phyloP scores from a whole-genome alignment of 2,329 filamentous ascomycete species.

The Pseudogymnoascus sp. region DNA sequence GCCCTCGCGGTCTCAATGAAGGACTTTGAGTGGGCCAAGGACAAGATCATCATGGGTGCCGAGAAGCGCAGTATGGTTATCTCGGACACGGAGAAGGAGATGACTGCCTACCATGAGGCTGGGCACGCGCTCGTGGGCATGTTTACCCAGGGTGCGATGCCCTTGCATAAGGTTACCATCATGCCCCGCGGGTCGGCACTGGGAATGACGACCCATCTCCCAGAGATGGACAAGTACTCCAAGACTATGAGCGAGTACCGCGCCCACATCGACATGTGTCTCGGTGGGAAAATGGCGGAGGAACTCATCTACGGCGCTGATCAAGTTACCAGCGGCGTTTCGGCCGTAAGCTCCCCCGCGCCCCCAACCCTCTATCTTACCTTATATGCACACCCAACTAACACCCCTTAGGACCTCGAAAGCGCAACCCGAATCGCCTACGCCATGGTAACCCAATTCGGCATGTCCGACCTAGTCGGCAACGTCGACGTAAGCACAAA shows the following conservation, averaged over 20 bases:
- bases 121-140: slow-evolving; percentile 88
- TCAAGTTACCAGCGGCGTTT: slow-evolving; percentile 82
- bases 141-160: slow-evolving; percentile 63
- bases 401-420: slow-evolving; percentile 61
- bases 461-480: slow-evolving; percentile 81
- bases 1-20: slow-evolving; percentile 62
- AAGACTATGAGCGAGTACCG: slow-evolving; percentile 78
- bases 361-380: neutral
- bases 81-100: slow-evolving; percentile 84
- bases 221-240: slow-evolving; percentile 88
- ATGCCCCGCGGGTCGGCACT: slow-evolving; percentile 81
- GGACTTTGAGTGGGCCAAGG: slow-evolving; percentile 95
- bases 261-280: slow-evolving; percentile 66
- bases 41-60: slow-evolving; percentile 95
- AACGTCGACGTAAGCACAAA: slow-evolving; percentile 81
- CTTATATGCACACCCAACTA: neutral
- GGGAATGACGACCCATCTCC: slow-evolving; percentile 79
- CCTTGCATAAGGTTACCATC: slow-evolving; percentile 95
- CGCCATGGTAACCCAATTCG: slow-evolving; percentile 77
- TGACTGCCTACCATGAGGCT: slow-evolving; percentile 94
- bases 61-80: slow-evolving; percentile 87
- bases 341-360: too few relatives aligned
- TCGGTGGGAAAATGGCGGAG: slow-evolving; percentile 84
- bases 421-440: slow-evolving; percentile 75
- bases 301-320: slow-evolving; percentile 89